Conservation (phyloP, 2,329 filamentous ascomycete species). For the Sclerotinia sclerotiorum region DNA sequence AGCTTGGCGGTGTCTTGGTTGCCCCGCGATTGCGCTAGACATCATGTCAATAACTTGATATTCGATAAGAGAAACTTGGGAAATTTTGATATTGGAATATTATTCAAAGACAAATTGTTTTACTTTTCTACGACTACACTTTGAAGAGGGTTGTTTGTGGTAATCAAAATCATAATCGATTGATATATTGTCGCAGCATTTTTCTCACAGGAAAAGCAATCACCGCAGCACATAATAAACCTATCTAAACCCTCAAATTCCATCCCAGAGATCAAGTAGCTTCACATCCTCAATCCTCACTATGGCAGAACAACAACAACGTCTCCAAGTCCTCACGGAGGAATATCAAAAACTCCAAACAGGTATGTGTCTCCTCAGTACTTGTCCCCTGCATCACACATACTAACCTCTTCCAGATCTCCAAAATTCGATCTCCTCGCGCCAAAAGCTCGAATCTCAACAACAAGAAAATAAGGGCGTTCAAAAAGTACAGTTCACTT, state of each 20-base stretch:
- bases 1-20: slow-evolving; percentile 22
- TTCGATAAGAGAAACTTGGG: slow-evolving; percentile 13
- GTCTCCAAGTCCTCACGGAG: slow-evolving; percentile 79
- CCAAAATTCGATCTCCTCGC: slow-evolving; percentile 69
- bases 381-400: neutral
- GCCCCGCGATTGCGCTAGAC: slow-evolving; percentile 35
- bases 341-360: slow-evolving; percentile 85
- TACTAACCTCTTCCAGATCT: slow-evolving; percentile 61
- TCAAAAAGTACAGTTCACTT: slow-evolving; percentile 60
- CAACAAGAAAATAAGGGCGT: slow-evolving; percentile 90
- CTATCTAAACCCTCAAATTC: neutral
- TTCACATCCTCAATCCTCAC: slow-evolving; percentile 3
- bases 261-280: neutral
- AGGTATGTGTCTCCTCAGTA: slow-evolving; percentile 50
- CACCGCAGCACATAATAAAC: neutral
- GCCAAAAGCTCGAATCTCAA: slow-evolving; percentile 91
- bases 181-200: neutral
- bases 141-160: neutral
- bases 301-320: slow-evolving; percentile 74
- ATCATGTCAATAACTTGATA: slow-evolving; percentile 28
- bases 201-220: neutral
- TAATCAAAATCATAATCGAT: neutral
- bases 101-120: neutral
- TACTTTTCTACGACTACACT: neutral
- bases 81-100: neutral